These are phyloP conservation scores for Rhizopogon sp. DNA, from an alignment of 768 basidiomycete genomes.

Conservation along the genomic window DNA sequence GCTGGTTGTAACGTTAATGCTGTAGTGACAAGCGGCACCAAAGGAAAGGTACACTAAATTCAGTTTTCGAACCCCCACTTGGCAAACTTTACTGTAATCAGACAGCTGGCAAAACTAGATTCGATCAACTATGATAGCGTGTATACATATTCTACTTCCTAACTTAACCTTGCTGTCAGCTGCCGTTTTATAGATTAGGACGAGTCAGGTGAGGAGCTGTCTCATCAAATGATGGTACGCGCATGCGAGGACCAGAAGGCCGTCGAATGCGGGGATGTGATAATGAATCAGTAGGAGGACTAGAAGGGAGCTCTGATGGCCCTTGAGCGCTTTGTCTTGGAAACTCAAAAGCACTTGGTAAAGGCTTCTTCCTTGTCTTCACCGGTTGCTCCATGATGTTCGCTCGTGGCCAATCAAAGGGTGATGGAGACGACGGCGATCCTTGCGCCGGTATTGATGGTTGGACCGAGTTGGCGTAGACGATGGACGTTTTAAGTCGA, in stretches of 20 bases:
- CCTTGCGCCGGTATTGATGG: constrained; percentile 11
- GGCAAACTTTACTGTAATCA: neutral
- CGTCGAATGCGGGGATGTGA: constrained; percentile 22
- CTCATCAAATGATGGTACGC: constrained; percentile 15
- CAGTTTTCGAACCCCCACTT: neutral
- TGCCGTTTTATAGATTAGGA: neutral
- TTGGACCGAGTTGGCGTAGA: constrained; percentile 29
- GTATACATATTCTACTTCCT: neutral
- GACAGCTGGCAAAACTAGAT: neutral
- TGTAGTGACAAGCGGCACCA: neutral
- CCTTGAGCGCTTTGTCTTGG: constrained; percentile 6
- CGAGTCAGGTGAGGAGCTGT: neutral
- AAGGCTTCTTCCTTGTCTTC: constrained; percentile 9
- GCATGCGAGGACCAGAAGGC: constrained; percentile 27
- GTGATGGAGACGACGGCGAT: constrained; percentile 32
- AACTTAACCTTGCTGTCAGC: neutral
- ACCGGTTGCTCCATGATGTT: constrained; percentile 29
- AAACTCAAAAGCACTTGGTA: constrained; percentile 18
- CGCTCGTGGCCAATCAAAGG: constrained; percentile 51
- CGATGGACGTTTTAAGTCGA: constrained; percentile 16
- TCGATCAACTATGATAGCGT: neutral
- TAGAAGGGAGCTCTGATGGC: constrained; percentile 5
- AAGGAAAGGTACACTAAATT: neutral
- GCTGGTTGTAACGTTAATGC: constrained; percentile 1
- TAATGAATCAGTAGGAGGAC: neutral